These are phyloP conservation scores for Leavenworthia alabamica DNA, from an alignment of 345 rosid genomes.

Conservation along the genomic window DNA sequence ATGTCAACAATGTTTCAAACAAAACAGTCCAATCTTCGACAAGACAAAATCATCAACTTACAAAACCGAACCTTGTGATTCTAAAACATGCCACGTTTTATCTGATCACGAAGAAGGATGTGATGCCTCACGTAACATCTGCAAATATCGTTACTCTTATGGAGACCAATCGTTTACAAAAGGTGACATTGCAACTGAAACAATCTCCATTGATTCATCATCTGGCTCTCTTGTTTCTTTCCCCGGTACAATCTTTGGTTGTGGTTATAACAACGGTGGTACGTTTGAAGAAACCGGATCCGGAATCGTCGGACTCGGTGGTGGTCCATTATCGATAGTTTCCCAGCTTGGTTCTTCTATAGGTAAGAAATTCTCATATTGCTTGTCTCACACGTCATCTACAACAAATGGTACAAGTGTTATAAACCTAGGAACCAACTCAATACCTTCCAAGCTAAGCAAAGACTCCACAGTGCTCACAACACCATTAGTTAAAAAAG, in stretches of 20 bases:
- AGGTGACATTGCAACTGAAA: constrained; percentile 46
- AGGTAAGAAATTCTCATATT: constrained; percentile 48
- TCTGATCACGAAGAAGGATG: constrained; percentile 20
- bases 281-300: constrained; percentile 41
- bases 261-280: constrained; percentile 45
- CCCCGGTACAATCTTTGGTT: constrained; percentile 38
- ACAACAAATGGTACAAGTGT: constrained; percentile 29
- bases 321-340: constrained; percentile 46
- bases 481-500: constrained; percentile 38
- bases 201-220: constrained; percentile 25
- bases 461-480: constrained; percentile 17
- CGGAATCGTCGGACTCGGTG: constrained; percentile 59
- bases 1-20: constrained; percentile 28
- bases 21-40: constrained; percentile 25
- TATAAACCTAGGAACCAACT: constrained; percentile 41
- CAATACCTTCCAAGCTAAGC: constrained; percentile 10
- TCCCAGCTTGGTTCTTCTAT: constrained; percentile 37
- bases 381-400: constrained; percentile 39
- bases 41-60: constrained; percentile 21
- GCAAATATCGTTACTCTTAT: constrained; percentile 43
- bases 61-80: constrained; percentile 19
- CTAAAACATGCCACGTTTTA: constrained; percentile 12
- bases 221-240: constrained; percentile 17
- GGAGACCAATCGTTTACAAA: constrained; percentile 36
- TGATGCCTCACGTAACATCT: constrained; percentile 1